phyloP scores from a whole-genome alignment of 208 protist genomes.

The Wallacemonas rigidus region DNA sequence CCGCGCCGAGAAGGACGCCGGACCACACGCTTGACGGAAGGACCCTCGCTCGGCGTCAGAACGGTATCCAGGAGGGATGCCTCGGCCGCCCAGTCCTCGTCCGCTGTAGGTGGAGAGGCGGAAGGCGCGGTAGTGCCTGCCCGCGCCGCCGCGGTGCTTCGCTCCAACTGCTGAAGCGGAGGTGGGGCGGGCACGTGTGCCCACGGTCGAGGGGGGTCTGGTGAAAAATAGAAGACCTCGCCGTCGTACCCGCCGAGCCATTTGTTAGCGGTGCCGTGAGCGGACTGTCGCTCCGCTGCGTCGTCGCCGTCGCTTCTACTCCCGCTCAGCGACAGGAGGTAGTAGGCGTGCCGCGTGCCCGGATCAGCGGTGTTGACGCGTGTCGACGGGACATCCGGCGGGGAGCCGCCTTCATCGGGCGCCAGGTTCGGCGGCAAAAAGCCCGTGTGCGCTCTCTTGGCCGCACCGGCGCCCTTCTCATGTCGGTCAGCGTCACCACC shows the following conservation, averaged over 20 bases:
- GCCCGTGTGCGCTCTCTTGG: neutral
- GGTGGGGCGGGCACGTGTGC: constrained; percentile 1
- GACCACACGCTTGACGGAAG: neutral
- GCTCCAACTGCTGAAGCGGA: neutral
- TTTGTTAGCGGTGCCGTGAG: neutral
- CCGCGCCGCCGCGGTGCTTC: neutral
- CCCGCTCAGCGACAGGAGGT: neutral
- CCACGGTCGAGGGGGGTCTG: neutral
- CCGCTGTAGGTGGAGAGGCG: too few species aligned
- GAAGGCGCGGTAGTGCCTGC: too few species aligned
- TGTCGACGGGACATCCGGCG: too few species aligned
- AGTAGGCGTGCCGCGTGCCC: neutral
- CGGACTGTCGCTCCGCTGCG: neutral
- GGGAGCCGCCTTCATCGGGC: neutral
- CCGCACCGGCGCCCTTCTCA: too few species aligned
- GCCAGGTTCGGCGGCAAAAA: constrained; percentile 1
- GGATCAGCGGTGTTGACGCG: too few species aligned
- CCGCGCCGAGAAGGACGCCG: neutral
- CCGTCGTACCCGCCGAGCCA: constrained; percentile 6
- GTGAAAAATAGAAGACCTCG: neutral
- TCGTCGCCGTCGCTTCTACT: neutral
- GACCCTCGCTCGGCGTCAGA: neutral
- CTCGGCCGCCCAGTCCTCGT: too few species aligned
- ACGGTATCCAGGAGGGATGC: too few species aligned
- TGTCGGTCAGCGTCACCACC: neutral